Conservation (phyloP, 163 green algal genomes). For the Smithsoniella earleae region DNA sequence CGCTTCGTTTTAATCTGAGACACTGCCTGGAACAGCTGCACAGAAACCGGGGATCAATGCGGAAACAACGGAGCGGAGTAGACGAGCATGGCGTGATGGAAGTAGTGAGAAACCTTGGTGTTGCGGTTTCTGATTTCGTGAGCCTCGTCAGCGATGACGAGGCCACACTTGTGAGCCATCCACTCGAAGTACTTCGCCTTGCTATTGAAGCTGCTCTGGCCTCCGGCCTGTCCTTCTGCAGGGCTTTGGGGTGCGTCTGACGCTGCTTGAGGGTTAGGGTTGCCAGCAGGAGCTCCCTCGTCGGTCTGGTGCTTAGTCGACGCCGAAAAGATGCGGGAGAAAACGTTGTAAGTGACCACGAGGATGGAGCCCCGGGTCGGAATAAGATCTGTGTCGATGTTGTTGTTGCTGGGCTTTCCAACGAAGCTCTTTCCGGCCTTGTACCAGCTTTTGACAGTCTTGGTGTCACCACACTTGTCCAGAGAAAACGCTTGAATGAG, state of each 20-base stretch:
- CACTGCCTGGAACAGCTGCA: constrained; percentile 29
- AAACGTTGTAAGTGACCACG: neutral
- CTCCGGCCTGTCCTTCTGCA: neutral
- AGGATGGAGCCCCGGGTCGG: constrained; percentile 11
- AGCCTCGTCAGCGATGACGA: constrained; percentile 27
- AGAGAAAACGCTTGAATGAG: no score
- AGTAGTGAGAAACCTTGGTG: neutral
- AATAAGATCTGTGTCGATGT: neutral
- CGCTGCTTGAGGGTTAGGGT: neutral
- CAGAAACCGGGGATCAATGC: no score
- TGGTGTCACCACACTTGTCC: no score
- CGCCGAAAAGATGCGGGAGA: neutral
- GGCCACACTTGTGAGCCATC: neutral
- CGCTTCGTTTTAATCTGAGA: neutral
- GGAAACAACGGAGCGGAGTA: no score
- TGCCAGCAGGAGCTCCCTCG: no score
- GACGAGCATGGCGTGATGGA: neutral
- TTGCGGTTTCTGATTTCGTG: constrained; percentile 4
- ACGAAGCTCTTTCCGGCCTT: neutral
- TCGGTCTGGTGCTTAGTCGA: no score
- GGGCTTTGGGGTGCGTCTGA: neutral
- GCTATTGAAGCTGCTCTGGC: no score
- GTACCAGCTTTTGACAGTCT: no score
- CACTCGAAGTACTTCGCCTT: no score
- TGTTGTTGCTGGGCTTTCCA: neutral